Percentiles rank a stretch among this genome's conserved stretches.
Evolutionary conservation across 2,329 filamentous ascomycete genomes (phyloP).

Genomic region (Ophiostoma tasmaniense): DNA sequence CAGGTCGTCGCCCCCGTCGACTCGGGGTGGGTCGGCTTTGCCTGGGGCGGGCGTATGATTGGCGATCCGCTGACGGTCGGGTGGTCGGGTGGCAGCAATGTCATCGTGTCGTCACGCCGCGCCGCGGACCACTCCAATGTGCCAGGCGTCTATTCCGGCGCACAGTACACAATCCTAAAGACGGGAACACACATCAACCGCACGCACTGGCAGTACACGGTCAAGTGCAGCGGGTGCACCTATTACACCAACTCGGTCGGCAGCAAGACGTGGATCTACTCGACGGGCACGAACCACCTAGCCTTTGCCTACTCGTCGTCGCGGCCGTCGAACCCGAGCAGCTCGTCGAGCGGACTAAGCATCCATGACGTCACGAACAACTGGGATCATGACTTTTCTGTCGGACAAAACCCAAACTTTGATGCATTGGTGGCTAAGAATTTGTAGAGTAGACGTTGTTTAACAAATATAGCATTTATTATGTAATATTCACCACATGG

Average conservation of each 20-base stretch:
- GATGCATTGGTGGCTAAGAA: not conserved
- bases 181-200: not conserved
- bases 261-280: constrained; percentile 21
- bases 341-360: constrained; percentile 18
- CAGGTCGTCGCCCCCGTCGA: constrained; percentile 17
- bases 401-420: not conserved
- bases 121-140: not conserved
- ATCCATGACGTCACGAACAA: constrained; percentile 9
- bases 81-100: not conserved
- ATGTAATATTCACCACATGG: not conserved
- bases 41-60: not conserved
- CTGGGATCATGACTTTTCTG: not conserved
- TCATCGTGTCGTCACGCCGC: not conserved
- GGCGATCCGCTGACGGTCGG: not conserved
- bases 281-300: constrained; percentile 25
- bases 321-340: constrained; percentile 21
- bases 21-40: not conserved
- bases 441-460: not conserved
- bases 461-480: not conserved
- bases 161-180: not conserved
- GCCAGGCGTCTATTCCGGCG: not conserved
- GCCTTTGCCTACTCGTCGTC: constrained; percentile 25
- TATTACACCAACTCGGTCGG: constrained; percentile 16
- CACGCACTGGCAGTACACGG: not conserved
- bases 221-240: not conserved